Evolutionary conservation across 345 rosid genomes (phyloP), one percentile per base, ranked within the genome.

Genomic region (Nasturtium officinale): DNA sequence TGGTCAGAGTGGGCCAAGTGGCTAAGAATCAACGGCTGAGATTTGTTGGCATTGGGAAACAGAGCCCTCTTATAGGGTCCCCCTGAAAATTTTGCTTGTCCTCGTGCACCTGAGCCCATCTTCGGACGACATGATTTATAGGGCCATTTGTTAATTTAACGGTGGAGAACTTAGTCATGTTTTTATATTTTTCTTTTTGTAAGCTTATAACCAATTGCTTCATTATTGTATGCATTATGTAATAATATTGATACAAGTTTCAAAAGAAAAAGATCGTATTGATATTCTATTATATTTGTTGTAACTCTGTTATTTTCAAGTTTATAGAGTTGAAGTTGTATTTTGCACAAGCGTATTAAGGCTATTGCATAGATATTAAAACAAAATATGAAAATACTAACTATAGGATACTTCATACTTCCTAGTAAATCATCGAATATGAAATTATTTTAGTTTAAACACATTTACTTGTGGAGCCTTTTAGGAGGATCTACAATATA

Each of bases 81-180:
- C 28, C 5, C 3, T 6, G 12, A 18, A 18, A 23, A 15, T n/a
- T 60, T 55, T 56, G 9, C 56, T 65, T 65, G 74, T 68, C 74
- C 30, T 60, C 57, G 25, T 75, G 74, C 38, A 51, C 18, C 61
- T 16, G 37, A 66, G 57, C 59, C 8, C 56, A 38, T 51, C 52
- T 37, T 33, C 57, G 61, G 78, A 74, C 67, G 33, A 66, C 62
- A 68, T 42, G 11, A 42, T 37, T 75, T 43, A 57, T 40, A 12
- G 74, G 79, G 59, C 79, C 74, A 75, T 61, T 68, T 52, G 21
- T 52, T 30, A 26, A 55, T 61, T 69, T 42, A 9, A 67, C 69
- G 79, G 74, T 59, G 43, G 54, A 32, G 20, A 71, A 47, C 13
- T 32, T 46, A 46, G 10, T 21, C 58, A 46, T 46, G 45, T 33